Evolutionary conservation across 176 grass and related monocot species (phyloP).

Genomic region (Dactylis glomerata): DNA sequence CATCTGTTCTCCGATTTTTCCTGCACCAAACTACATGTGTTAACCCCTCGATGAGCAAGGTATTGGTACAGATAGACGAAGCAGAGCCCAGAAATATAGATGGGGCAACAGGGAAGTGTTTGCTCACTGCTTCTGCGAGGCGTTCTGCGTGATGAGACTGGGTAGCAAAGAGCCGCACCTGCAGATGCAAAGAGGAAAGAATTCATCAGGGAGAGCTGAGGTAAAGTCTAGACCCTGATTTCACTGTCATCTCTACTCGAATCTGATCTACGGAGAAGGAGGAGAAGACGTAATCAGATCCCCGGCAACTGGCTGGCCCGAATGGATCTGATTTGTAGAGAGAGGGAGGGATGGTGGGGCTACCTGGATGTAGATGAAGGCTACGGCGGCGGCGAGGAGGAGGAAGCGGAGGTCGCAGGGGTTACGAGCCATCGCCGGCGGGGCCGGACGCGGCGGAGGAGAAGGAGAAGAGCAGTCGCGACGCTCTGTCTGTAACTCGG

Average conservation of each 20-base stretch:
- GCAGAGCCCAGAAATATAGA: background rate
- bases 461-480: background rate
- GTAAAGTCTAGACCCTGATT: background rate
- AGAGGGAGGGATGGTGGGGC: background rate
- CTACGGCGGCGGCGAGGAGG: slow-evolving; percentile 50
- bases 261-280: background rate
- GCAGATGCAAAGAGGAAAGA: background rate
- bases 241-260: background rate
- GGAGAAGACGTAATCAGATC: background rate
- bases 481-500: background rate
- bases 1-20: slow-evolving; percentile 79
- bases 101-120: slow-evolving; percentile 8
- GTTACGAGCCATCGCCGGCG: slow-evolving; percentile 47
- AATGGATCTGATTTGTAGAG: background rate
- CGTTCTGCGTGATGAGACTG: slow-evolving; percentile 83
- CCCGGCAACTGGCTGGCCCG: background rate
- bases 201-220: background rate
- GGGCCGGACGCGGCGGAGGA: background rate
- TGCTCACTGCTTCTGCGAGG: slow-evolving; percentile 62
- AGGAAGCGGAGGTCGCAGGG: slow-evolving; percentile 65
- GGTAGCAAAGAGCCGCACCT: slow-evolving; percentile 78
- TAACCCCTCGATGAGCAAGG: background rate
- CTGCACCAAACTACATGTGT: slow-evolving; percentile 40
- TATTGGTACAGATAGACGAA: background rate
- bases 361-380: slow-evolving; percentile 98